Base-by-base conservation (phyloP, 176 grass and related monocot species). In the Coix lacrymajobi region DNA sequence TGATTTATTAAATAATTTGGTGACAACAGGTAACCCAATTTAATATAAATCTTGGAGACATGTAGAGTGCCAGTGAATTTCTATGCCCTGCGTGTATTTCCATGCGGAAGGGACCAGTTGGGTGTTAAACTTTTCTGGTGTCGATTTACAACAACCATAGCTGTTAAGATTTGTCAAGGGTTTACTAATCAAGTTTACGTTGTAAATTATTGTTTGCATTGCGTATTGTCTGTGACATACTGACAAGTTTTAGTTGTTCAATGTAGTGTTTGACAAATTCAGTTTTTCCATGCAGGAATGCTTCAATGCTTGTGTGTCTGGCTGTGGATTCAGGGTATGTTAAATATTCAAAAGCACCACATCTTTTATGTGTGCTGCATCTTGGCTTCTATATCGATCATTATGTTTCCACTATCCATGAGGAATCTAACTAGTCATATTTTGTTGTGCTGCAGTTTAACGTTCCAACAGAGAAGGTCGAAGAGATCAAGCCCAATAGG, bases 221-320 rank as follows among this genome's bases (percentile, higher is more conserved):
- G 28, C 40, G 5, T 30, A 32, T 7, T 0, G 56, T 13, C 7
- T 24, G 22, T 31, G 43, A 30, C 41, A 40, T 67, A 43, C 37
- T 36, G 51, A 56, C 4, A 11, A 28, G 57, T 0, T 61, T 73
- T 11, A 10, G 20, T 16, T 2, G 39, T 17, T 32, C 2, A 37
- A 11, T 58, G 17, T 8, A 25, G 34, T 85, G 77, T 10, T 22
- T 86, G 28, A 86, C 25, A 67, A 34, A 46, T 49, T 54, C 0
- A 40, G 3, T 37, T 78, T 78, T 54, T 82, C 19, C 16, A 20
- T 85, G 32, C 58, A 98, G 96, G 89, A 92, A 37, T 98, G 96
- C 66, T 98, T 98, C 80, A 88, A 91, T 88, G 96, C 96, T 68
- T 98, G 96, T 75, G 85, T 95, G 20, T 95, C 92, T 70, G 96